Evolutionary conservation across 2,329 filamentous ascomycete genomes (phyloP), one percentile per base, ranked within the genome.

Genomic region (Orbilia quercus): DNA sequence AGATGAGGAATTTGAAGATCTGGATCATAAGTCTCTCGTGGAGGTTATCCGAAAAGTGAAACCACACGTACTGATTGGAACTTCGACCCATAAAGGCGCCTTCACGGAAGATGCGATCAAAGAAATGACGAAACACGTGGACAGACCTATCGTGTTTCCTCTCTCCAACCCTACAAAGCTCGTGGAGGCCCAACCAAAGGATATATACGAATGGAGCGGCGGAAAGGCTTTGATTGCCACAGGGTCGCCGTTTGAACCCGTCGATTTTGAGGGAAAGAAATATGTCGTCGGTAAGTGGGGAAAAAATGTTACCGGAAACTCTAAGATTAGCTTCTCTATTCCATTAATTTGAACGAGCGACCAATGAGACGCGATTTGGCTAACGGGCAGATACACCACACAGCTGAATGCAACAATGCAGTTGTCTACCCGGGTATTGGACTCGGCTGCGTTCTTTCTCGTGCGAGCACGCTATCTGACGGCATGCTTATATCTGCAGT

Each of bases 391-490:
- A 18, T 11, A 11, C n/a, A 12, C 14, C 7, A 28, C 6, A 53
- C 25, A 58, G 91, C 91, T 22, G 92, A 96, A 80, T 96, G 92
- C 82, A 96, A 96, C 82, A 96, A 96, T 81, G 90, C 88, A 0
- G 90, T 91, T 34, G 90, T 90, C 14, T 96, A 96, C 80, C 92
- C 92, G 0, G 91, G 91, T 0, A 94, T 96, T 69, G 92, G 91
- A 0, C 87, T 96, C 0, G 92, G 91, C 9, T 86, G 86, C 6
- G 86, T 96, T 0, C 85, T 96, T 0, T 88, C 85, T 23, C 87
- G 91, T 12, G 84, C 89, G 1, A 84, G 82, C 11, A 83, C 88
- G 0, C 81, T 96, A 25, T 90, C 89, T 0, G 88, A 93, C 74
- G 86, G 87, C 75, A 93, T 96, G 87, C 87, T 96, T 11, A 90